Evolutionary conservation across 1,284 basidiomycete species (phyloP), one percentile per base, ranked within the genome.

Genomic region (Amylostereum areolatum): DNA sequence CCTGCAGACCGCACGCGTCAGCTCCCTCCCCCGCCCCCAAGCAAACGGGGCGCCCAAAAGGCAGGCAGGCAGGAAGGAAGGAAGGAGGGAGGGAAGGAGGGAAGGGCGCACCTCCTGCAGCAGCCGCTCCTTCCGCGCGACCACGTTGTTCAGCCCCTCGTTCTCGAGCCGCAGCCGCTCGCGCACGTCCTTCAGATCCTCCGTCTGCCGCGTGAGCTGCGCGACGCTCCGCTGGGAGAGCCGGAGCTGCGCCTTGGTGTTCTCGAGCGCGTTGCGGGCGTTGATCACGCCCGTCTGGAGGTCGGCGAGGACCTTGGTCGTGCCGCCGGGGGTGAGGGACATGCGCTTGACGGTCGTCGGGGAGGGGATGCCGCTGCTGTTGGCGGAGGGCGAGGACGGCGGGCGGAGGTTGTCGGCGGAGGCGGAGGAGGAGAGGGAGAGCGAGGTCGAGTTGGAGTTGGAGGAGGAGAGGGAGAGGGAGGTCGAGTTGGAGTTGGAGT

Each of bases 101-200:
- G 31, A 43, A 18, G n/a, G 34, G 61, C 72, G 49, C 54, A 85
- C 85, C 73, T 94, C 91, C 64, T 89, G 84, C 51, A 92, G 66
- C 49, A 92, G 62, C 50, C 92, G 75, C 65, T 94, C 91, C 63
- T 94, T 94, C 50, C 91, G 74, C 28, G 87, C 80, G 8, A 94
- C 83, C 12, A 92, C 89, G 56, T 89, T 89, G 58, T 89, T 90
- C 52, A 92, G 64, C 1, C 83, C 83, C 63, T 94, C 91, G 60
- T 91, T 92, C 67, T 94, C 92, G 46, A 90, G 63, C 48, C 89
- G 68, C 49, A 92, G 66, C 43, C 91, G 73, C 61, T 92, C 88
- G 54, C 91, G 76, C 1, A 81, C 83, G 59, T 92, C 89, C 59
- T 91, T 92, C 63, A 92, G 66, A 65, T 94, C 92, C 62, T 94